phyloP scores from a whole-genome alignment of 192 early-diverging fungal genomes.

The Geranomyces michiganensis region DNA sequence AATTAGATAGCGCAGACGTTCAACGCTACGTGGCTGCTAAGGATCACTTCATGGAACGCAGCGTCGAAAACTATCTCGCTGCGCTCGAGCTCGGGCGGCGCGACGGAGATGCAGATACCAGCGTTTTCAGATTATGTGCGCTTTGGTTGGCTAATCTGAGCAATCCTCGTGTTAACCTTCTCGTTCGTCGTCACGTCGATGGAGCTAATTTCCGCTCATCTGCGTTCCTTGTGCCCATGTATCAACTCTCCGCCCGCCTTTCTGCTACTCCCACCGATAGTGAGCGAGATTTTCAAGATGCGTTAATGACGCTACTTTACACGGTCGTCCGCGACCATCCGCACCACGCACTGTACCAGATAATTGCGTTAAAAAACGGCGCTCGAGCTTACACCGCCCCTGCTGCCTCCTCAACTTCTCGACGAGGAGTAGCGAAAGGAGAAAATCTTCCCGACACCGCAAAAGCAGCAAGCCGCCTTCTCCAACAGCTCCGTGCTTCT shows the following conservation, averaged over 20 bases:
- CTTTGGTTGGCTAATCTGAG: conserved; percentile 53
- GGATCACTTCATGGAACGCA: conserved; percentile 35
- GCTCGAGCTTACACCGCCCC: conserved; percentile 12
- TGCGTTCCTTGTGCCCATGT: conserved; percentile 42
- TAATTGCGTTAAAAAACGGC: conserved; percentile 56
- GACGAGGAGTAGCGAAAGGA: conserved; percentile 9
- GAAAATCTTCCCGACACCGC: neutral
- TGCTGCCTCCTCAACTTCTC: neutral
- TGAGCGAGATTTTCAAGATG: conserved; percentile 39
- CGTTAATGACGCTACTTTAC: conserved; percentile 33
- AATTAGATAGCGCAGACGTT: conserved; percentile 44
- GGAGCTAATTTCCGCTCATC: conserved; percentile 19
- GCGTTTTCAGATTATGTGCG: conserved; percentile 51
- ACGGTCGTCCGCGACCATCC: conserved; percentile 46
- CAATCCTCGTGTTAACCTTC: conserved; percentile 25
- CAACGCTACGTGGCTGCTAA: conserved; percentile 32
- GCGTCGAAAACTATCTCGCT: conserved; percentile 49
- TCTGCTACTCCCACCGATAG: conserved; percentile 6
- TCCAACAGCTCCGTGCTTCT: conserved; percentile 25
- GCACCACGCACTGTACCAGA: conserved; percentile 47
- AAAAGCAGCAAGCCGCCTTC: conserved; percentile 31
- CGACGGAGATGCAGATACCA: conserved; percentile 36
- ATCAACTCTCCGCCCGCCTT: conserved; percentile 52
- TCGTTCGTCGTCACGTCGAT: conserved; percentile 29
- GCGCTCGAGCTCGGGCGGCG: conserved; percentile 35